phyloP scores from a whole-genome alignment of 2,329 filamentous ascomycete species.

The Cryphonectria japonica region DNA sequence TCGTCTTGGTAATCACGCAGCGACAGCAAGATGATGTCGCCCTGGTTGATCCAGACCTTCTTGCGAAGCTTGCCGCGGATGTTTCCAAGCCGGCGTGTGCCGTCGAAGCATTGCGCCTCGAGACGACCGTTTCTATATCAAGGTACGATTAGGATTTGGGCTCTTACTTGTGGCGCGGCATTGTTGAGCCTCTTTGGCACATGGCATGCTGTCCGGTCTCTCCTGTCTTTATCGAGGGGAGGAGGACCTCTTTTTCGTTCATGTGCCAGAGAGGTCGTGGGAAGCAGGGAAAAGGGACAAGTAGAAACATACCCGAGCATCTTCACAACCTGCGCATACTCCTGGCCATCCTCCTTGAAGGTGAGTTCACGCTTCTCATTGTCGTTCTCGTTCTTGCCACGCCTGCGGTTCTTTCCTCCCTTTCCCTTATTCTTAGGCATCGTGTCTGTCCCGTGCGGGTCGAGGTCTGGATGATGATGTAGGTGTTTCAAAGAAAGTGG shows the following conservation, averaged over 20 bases:
- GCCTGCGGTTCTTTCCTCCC: constrained; percentile 31
- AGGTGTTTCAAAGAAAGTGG: constrained; percentile 33
- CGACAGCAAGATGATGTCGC: constrained; percentile 86
- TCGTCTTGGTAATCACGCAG: constrained; percentile 86
- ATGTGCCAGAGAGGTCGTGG: too few relatives aligned
- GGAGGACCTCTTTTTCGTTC: neutral
- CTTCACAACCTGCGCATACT: constrained; percentile 76
- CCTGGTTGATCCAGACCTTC: constrained; percentile 99
- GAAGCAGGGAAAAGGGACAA: neutral
- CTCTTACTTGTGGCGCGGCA: neutral
- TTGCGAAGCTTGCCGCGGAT: constrained; percentile 93
- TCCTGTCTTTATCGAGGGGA: neutral
- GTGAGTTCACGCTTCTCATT: constrained; percentile 82
- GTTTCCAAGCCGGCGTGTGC: constrained; percentile 73
- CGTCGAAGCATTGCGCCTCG: constrained; percentile 93
- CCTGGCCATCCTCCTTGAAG: constrained; percentile 81
- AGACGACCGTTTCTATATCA: constrained; percentile 73
- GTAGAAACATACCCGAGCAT: constrained; percentile 69
- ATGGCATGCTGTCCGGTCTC: neutral
- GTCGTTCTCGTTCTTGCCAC: constrained; percentile 76
- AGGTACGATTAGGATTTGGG: neutral
- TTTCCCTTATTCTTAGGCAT: constrained; percentile 33
- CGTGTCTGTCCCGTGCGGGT: neutral
- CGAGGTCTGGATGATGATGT: neutral
- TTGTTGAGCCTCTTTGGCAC: neutral